Conservation (phyloP, 2,329 filamentous ascomycete species). For the Fusarium pseudocircinatum region DNA sequence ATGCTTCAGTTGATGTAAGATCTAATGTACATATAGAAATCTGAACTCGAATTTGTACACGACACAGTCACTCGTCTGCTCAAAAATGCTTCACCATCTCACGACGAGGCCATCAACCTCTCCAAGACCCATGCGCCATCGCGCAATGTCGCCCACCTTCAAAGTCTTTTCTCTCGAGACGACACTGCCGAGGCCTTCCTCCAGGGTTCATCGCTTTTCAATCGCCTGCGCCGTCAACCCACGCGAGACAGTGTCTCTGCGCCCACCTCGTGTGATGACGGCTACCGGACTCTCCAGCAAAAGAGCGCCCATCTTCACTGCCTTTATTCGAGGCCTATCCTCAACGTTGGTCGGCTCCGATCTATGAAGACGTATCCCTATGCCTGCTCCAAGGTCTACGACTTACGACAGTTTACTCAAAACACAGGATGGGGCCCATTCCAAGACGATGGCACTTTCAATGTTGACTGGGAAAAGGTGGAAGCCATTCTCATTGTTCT, state of each 20-base stretch:
- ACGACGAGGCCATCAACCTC: constrained; percentile 43
- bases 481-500: constrained; percentile 78
- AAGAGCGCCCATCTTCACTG: constrained; percentile 76
- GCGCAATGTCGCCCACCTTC: constrained; percentile 57
- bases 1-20: background rate
- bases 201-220: constrained; percentile 70
- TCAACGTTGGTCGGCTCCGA: constrained; percentile 50
- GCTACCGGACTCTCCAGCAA: constrained; percentile 58
- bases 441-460: constrained; percentile 66
- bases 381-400: constrained; percentile 77
- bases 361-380: constrained; percentile 62
- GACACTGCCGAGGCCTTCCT: constrained; percentile 69
- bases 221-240: constrained; percentile 56
- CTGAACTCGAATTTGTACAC: constrained; percentile 60
- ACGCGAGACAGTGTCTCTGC: constrained; percentile 45
- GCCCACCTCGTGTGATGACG: constrained; percentile 5
- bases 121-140: constrained; percentile 55
- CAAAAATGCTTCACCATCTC: constrained; percentile 52
- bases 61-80: constrained; percentile 57
- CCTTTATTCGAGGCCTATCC: constrained; percentile 71
- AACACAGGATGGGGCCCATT: constrained; percentile 77
- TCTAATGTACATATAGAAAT: constrained; percentile 44
- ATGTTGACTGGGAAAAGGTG: constrained; percentile 82
- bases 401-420: constrained; percentile 73
- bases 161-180: constrained; percentile 55